Evolutionary conservation across 2,329 filamentous ascomycete species (phyloP).

Genomic region (Scopulariopsis brevicaulis): DNA sequence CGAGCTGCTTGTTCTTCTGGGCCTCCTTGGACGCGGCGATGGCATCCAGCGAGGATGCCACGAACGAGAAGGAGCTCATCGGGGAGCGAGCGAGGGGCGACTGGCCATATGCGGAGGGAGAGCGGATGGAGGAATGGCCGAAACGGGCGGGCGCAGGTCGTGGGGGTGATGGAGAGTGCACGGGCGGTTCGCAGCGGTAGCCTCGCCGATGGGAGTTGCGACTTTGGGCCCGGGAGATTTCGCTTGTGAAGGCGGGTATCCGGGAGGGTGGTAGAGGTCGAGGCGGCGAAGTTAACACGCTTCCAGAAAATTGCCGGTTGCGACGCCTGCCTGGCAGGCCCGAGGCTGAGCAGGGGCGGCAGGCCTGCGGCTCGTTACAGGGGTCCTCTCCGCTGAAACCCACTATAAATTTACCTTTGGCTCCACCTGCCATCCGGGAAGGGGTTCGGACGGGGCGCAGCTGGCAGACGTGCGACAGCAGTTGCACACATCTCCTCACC

Average conservation of each 20-base stretch:
- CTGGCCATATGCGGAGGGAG: constrained; percentile 28
- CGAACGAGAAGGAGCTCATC: constrained; percentile 92
- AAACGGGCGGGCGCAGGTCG: background rate
- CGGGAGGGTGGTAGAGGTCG: background rate
- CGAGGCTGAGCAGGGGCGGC: background rate
- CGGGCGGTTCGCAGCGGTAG: background rate
- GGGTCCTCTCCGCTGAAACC: background rate
- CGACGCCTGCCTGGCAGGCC: background rate
- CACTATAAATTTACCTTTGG: background rate
- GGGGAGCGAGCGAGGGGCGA: constrained; percentile 36
- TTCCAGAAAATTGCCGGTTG: constrained; percentile 4
- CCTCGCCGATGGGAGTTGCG: background rate
- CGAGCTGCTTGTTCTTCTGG: constrained; percentile 71
- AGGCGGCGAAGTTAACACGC: constrained; percentile 4
- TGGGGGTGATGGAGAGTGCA: background rate
- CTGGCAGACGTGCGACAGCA: background rate
- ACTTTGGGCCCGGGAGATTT: background rate
- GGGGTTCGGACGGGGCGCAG: background rate
- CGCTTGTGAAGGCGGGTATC: background rate
- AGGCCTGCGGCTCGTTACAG: background rate
- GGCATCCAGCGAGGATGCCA: constrained; percentile 83
- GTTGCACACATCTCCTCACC: background rate
- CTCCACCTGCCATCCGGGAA: background rate
- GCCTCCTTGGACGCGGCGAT: constrained; percentile 90
- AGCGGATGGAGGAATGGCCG: background rate